Evolutionary conservation across 2,329 filamentous ascomycete genomes (phyloP), one percentile per base, ranked within the genome.

Genomic region (Zymoseptoria ardabiliae): DNA sequence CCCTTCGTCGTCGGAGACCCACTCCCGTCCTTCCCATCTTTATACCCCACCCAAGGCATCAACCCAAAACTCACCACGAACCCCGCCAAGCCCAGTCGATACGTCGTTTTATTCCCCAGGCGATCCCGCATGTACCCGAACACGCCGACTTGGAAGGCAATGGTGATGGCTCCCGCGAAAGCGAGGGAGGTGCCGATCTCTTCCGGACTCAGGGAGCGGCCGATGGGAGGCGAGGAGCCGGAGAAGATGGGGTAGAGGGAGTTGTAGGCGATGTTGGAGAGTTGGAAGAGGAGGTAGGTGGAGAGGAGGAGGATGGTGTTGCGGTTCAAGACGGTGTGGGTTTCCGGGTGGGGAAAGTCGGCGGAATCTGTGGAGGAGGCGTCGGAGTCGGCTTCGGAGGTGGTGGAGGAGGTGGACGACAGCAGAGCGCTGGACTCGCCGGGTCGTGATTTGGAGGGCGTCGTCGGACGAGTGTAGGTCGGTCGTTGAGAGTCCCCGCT

Each of bases 251-350:
- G 94, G 69, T 95, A 99, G 0, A 99, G 79, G 19, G 90, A 93
- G 75, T 96, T 97, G 81, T 92, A 99, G 3, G 91, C 91, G 65
- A 97, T 91, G 73, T 97, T 97, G 61, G 89, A 87, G 4, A 99
- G 81, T 69, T 97, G 92, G 71, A 97, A 99, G 54, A 97, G 87
- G 50, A 97, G 83, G 70, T 96, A 97, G 0, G 92, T 95, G 56
- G 84, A 73, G 5, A 99, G 82, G 0, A 99, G 82, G 2, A 95
- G 78, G 11, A 97, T 73, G 0, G 91, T 96, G 60, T 94, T 91
- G 59, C 86, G 82, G 69, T 90, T 96, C 55, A 93, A 80, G 1
- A 96, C 75, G 55, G 85, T 79, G 45, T 82, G 82, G 22, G 76
- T 78, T 1, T 78, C 78, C 10, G 86, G 74, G 53, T 45, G 58